A percentile compares a stretch with the other conserved stretches of the same genome.
Evolutionary conservation across 116 monocot genomes (phyloP).

Genomic region (Posidonia oceanica): DNA sequence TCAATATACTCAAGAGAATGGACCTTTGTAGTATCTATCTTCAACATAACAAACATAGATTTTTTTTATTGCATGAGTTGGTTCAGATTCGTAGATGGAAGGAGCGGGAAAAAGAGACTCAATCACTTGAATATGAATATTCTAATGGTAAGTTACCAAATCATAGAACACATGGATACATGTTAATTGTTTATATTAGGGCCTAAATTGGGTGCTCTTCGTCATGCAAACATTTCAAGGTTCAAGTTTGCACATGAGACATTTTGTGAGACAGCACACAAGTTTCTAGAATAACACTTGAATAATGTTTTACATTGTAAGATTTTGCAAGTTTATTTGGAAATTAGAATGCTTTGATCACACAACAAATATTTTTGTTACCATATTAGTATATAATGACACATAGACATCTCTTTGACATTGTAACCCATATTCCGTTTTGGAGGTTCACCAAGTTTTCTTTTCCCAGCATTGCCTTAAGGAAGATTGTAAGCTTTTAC

Average conservation of each 20-base stretch:
- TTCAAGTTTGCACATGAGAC: constrained; percentile 78
- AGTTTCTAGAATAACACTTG: constrained; percentile 52
- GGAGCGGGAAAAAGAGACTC: constrained; percentile 70
- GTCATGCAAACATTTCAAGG: constrained; percentile 62
- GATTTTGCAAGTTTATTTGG: constrained; percentile 1
- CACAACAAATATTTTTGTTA: background rate
- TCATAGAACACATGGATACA: too few species aligned
- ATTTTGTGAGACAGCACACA: constrained; percentile 67
- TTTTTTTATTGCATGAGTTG: background rate
- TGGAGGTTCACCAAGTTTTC: too few species aligned
- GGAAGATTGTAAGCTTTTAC: too few species aligned
- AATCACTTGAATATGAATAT: constrained; percentile 40
- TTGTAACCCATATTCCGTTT: too few species aligned
- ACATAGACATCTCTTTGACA: background rate
- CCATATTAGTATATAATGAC: background rate
- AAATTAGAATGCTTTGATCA: background rate
- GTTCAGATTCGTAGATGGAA: constrained; percentile 75
- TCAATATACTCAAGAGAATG: too few species aligned
- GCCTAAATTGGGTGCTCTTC: background rate
- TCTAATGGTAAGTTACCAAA: constrained; percentile 8
- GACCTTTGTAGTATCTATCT: too few species aligned
- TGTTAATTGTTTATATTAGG: too few species aligned
- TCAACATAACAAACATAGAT: background rate
- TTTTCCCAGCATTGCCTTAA: too few species aligned
- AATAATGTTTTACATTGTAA: constrained; percentile 61